Conservation (phyloP, 192 early-diverging fungal species). For the Podila epicladia region DNA sequence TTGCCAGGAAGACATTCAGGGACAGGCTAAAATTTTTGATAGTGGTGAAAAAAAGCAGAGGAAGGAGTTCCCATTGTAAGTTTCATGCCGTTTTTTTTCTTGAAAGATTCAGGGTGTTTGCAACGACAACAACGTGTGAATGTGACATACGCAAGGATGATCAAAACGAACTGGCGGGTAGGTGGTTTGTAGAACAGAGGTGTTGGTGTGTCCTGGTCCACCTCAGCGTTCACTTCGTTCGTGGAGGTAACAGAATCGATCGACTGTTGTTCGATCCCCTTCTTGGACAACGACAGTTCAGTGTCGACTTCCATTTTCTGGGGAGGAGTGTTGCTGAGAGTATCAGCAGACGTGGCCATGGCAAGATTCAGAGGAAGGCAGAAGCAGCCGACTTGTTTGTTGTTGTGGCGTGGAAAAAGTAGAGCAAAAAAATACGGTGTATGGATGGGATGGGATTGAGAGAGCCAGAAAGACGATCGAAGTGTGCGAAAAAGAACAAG, state of each 20-base stretch:
- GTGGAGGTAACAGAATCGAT: background rate
- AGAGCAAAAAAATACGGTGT: too few relatives aligned
- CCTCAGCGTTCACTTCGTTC: background rate
- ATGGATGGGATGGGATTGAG: too few relatives aligned
- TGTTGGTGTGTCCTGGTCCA: background rate
- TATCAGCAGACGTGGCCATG: too few relatives aligned
- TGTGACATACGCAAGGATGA: constrained; percentile 23
- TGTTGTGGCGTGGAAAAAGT: too few relatives aligned
- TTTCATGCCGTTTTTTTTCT: background rate
- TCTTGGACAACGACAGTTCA: background rate
- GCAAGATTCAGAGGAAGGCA: too few relatives aligned
- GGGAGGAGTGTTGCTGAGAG: too few relatives aligned
- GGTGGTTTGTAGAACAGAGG: constrained; percentile 27
- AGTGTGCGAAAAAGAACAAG: too few relatives aligned
- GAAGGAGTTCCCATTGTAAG: background rate
- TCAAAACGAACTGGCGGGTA: constrained; percentile 15
- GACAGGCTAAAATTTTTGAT: constrained; percentile 29
- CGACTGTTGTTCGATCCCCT: background rate
- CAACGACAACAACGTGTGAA: background rate
- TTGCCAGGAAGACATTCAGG: constrained; percentile 68
- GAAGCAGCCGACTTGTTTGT: too few relatives aligned
- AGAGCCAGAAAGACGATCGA: too few relatives aligned
- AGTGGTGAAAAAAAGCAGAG: background rate
- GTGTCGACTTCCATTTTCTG: too few relatives aligned
- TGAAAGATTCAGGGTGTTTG: background rate